Evolutionary conservation across 139 green algal genomes (phyloP), one percentile per base, ranked within the genome.

Genomic region (Zygnema circumcarinatum): DNA sequence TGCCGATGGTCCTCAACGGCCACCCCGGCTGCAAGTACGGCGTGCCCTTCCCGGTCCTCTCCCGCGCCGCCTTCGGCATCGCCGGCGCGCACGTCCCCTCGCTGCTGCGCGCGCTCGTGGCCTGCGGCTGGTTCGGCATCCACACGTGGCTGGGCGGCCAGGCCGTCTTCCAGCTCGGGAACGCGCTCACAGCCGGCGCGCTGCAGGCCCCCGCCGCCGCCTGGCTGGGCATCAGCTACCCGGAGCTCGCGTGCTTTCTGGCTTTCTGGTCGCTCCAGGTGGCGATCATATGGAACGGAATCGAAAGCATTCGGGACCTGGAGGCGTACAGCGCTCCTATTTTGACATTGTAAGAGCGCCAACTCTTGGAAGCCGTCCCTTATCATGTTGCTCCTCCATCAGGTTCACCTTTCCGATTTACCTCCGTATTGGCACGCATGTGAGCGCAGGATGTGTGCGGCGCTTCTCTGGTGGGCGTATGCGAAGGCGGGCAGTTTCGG

Each of bases 91-190:
- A 94, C 84, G 69, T 96, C 29, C 92, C 94, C 0, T 93, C 92
- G 1, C 81, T 95, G 7, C 88, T 93, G 1, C 88, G 94, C 1
- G 94, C 90, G 2, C 74, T 96, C 0, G 94, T 97, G 36, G 94
- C 94, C 0, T 95, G 93, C 85, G 94, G 92, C 38, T 96, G 94
- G 94, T 97, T 96, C 86, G 94, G 94, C 22, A 96, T 97, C 67
- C 93, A 97, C 81, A 95, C 93, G 1, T 94, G 92, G 90, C 88
- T 96, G 25, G 94, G 93, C 1, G 87, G 87, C 7, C 21, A 87
- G 56, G 79, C 74, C 3, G 56, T 92, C 52, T 38, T 62, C 38
- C 56, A 83, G 74, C 84, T 88, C n/a, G 81, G 67, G 29, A n/a
- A 38, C 56, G 35, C 81, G n/a, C 25, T 56, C 73, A 33, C 83